Conservation (phyloP, 768 basidiomycete genomes). For the Lactarius psammicola region DNA sequence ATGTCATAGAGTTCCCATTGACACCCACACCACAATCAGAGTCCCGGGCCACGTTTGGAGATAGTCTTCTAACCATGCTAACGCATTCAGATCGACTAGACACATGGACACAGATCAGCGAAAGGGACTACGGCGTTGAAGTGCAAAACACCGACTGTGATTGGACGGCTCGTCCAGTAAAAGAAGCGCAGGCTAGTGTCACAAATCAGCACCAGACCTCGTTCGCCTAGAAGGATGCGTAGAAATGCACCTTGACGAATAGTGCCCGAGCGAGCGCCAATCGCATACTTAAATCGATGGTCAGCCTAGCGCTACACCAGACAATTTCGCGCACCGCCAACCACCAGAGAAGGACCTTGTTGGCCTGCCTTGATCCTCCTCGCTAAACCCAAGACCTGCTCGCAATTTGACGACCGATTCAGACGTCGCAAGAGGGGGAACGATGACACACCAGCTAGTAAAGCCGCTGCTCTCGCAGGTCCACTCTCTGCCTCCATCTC, state of each 20-base stretch:
- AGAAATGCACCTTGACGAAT: slow-evolving; percentile 76
- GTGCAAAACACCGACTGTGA: slow-evolving; percentile 61
- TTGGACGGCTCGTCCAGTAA: slow-evolving; percentile 95
- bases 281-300: slow-evolving; percentile 67
- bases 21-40: slow-evolving; percentile 80
- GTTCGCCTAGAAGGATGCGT: neutral
- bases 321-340: slow-evolving; percentile 64
- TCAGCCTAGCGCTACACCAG: slow-evolving; percentile 4
- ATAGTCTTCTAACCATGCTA: slow-evolving; percentile 98
- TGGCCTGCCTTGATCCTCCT: slow-evolving; percentile 77
- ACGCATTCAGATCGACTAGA: slow-evolving; percentile 86
- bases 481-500: slow-evolving; percentile 99
- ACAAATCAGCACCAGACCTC: slow-evolving; percentile 14
- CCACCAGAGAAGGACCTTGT: slow-evolving; percentile 93
- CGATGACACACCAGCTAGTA: slow-evolving; percentile 67
- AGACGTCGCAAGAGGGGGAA: neutral
- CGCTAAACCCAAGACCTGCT: slow-evolving; percentile 85
- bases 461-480: slow-evolving; percentile 86
- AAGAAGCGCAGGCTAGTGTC: slow-evolving; percentile 62
- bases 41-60: slow-evolving; percentile 94
- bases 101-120: slow-evolving; percentile 31
- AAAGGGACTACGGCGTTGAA: neutral
- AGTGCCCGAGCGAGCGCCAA: slow-evolving; percentile 92
- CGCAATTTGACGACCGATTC: slow-evolving; percentile 3
- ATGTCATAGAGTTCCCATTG: neutral